Conservation (phyloP, 352 stramenopile species). For the Aphanomyces invadans region DNA sequence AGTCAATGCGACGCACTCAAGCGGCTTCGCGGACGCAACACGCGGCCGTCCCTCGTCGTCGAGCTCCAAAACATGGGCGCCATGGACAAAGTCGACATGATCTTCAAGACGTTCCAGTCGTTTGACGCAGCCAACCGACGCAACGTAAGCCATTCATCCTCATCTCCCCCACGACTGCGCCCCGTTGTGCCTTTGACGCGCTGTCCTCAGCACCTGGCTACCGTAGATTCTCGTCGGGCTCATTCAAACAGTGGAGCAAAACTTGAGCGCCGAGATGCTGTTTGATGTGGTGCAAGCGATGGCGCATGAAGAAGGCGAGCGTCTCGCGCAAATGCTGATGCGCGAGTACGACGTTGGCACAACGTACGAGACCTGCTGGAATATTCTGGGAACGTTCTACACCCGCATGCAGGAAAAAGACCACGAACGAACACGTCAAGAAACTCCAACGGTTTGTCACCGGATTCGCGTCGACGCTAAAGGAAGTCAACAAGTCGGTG, state of each 20-base stretch:
- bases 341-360: not conserved
- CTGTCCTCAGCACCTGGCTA: too few relatives aligned
- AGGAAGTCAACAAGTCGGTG: slow-evolving; percentile 1
- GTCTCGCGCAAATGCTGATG: slow-evolving; percentile 1
- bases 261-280: not conserved
- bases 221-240: slow-evolving; percentile 16
- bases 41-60: slow-evolving; percentile 3
- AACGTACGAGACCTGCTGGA: not conserved
- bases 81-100: slow-evolving; percentile 17
- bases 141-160: not conserved
- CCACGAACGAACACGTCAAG: not conserved
- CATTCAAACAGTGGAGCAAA: slow-evolving; percentile 10
- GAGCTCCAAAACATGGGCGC: slow-evolving; percentile 13
- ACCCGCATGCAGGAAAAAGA: not conserved
- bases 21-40: not conserved
- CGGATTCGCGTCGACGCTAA: not conserved
- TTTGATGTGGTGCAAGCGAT: slow-evolving; percentile 13
- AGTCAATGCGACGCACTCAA: not conserved
- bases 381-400: not conserved
- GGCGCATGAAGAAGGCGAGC: slow-evolving; percentile 6
- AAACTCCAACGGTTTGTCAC: slow-evolving; percentile 7
- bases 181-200: too few relatives aligned
- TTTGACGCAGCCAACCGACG: not conserved
- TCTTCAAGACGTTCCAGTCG: not conserved
- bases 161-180: too few relatives aligned